These are phyloP conservation scores for Sclerotinia glacialis DNA, from an alignment of 2,329 filamentous ascomycete genomes.

Conservation along the genomic window DNA sequence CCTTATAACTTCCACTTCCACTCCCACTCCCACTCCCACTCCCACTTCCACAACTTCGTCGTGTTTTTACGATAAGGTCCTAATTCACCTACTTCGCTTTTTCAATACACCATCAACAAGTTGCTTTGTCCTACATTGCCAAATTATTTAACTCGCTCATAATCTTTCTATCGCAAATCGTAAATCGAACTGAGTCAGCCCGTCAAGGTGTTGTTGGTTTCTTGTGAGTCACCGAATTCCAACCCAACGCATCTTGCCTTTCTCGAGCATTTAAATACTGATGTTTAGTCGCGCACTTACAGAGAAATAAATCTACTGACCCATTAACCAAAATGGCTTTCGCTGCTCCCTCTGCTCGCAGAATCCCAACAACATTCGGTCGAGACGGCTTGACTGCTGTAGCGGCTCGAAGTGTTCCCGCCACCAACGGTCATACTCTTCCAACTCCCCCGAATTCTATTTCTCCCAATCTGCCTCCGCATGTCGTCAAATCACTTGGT, in stretches of 20 bases:
- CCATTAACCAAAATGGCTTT: slow-evolving; percentile 54
- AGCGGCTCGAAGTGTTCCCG: slow-evolving; percentile 62
- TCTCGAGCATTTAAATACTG: slow-evolving; percentile 25
- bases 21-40: no score
- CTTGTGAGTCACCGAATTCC: slow-evolving; percentile 13
- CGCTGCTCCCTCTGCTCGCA: slow-evolving; percentile 62
- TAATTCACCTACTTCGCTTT: slow-evolving; percentile 24
- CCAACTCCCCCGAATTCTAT: slow-evolving; percentile 95
- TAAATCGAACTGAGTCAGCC: slow-evolving; percentile 40
- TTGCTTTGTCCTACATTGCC: slow-evolving; percentile 32
- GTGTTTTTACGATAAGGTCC: slow-evolving; percentile 32
- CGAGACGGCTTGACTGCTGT: slow-evolving; percentile 73
- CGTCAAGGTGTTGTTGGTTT: slow-evolving; percentile 12
- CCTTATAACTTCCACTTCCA: neutral
- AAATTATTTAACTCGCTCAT: slow-evolving; percentile 30
- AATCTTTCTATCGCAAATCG: slow-evolving; percentile 39
- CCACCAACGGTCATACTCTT: slow-evolving; percentile 57
- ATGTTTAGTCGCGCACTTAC: slow-evolving; percentile 34
- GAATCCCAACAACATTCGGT: slow-evolving; percentile 59
- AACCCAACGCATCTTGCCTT: slow-evolving; percentile 27
- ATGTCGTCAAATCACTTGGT: slow-evolving; percentile 67
- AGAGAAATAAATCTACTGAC: slow-evolving; percentile 38
- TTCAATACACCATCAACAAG: slow-evolving; percentile 29
- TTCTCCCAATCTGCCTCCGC: slow-evolving; percentile 80
- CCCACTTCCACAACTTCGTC: slow-evolving; percentile 23